Conservation (phyloP, 1,284 basidiomycete species). For the Ganoderma meredithae region DNA sequence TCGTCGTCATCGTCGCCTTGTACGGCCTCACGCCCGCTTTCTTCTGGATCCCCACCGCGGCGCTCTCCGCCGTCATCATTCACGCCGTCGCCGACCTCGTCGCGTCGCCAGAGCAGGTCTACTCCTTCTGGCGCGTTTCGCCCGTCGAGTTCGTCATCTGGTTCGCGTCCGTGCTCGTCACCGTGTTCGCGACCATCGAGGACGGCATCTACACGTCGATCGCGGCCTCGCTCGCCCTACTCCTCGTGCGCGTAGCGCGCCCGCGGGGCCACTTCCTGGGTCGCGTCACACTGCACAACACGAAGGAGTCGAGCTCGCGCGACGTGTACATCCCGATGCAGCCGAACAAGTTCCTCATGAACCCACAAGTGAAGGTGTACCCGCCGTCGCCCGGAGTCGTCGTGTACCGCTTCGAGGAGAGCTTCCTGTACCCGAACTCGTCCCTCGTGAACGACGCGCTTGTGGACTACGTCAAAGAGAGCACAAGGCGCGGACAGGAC, state of each 20-base stretch:
- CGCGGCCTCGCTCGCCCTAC: conserved; percentile 76
- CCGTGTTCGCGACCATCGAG: conserved; percentile 89
- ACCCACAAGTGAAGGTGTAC: conserved; percentile 76
- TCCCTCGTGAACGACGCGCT: conserved; percentile 80
- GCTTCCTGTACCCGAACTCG: conserved; percentile 93
- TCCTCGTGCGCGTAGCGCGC: conserved; percentile 91
- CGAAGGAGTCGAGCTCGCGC: conserved; percentile 51
- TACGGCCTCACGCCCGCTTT: conserved; percentile 93
- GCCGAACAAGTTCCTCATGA: conserved; percentile 62
- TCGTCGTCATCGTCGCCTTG: conserved; percentile 91
- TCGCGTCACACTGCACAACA: conserved; percentile 52
- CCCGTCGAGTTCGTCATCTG: conserved; percentile 95
- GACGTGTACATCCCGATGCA: conserved; percentile 86
- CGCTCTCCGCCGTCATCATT: conserved; percentile 93
- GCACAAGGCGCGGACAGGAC: conserved; percentile 81
- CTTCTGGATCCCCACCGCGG: conserved; percentile 83
- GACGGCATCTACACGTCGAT: conserved; percentile 94
- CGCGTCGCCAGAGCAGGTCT: conserved; percentile 85
- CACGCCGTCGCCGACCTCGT: conserved; percentile 94
- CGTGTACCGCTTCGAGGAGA: conserved; percentile 93
- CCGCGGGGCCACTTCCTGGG: conserved; percentile 93
- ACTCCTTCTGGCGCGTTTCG: conserved; percentile 91
- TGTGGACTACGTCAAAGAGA: conserved; percentile 81
- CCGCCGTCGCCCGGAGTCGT: conserved; percentile 89
- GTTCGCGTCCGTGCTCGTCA: conserved; percentile 86